These are phyloP conservation scores for Neocallimastix lanati DNA, from an alignment of 192 early-diverging fungal species.

Conservation along the genomic window DNA sequence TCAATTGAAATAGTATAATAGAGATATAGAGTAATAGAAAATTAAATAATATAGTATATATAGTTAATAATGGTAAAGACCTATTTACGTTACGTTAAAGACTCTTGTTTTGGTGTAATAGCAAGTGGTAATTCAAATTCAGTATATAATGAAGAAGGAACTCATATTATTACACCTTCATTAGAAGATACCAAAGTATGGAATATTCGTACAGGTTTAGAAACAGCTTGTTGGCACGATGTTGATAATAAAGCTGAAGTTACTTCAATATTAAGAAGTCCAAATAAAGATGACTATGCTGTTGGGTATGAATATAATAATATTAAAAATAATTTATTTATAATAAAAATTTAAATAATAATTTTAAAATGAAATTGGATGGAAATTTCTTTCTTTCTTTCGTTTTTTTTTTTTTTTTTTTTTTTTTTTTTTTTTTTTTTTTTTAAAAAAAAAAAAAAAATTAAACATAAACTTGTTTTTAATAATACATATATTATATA, in stretches of 20 bases:
- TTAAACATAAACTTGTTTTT: too few relatives aligned
- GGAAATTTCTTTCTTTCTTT: too few relatives aligned
- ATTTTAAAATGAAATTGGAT: too few relatives aligned
- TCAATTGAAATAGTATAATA: too few relatives aligned
- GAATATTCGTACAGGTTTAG: constrained; percentile 67
- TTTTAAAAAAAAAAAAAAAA: too few relatives aligned
- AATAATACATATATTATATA: too few relatives aligned
- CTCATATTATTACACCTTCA: constrained; percentile 56
- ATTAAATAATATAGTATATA: neutral
- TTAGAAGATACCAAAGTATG: constrained; percentile 69
- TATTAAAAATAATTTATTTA: too few relatives aligned
- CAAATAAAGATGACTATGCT: constrained; percentile 52
- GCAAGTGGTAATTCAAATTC: constrained; percentile 45
- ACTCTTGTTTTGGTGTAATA: constrained; percentile 69
- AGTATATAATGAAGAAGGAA: constrained; percentile 48
- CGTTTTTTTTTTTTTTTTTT: too few relatives aligned
- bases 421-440: too few relatives aligned
- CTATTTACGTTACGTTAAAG: constrained; percentile 66
- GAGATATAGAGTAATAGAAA: too few relatives aligned
- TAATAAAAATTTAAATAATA: too few relatives aligned
- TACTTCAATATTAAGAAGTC: constrained; percentile 29
- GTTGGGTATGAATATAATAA: constrained; percentile 43
- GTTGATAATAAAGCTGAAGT: constrained; percentile 66
- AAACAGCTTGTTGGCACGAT: constrained; percentile 54
- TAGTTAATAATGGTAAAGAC: constrained; percentile 29